Base-by-base conservation (phyloP, 2,329 filamentous ascomycete species). In the Ampelomyces quisqualis region DNA sequence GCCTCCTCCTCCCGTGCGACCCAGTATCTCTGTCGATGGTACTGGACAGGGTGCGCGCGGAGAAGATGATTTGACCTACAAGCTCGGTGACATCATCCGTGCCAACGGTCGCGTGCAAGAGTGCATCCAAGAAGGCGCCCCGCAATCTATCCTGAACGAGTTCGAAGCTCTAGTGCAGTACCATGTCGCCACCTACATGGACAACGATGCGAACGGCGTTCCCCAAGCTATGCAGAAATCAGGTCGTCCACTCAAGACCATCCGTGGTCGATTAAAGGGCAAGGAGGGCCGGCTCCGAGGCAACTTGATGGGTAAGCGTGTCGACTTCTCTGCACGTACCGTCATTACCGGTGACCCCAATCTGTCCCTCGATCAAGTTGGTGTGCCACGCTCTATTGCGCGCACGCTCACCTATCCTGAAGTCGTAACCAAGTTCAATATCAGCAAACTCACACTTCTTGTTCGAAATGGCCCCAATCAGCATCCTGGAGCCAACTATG, bases 261-360 rank as follows among this genome's bases (percentile, higher is more conserved):
- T 98, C 53, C 88, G 94, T 59, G 90, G 90, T 47, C 90, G 93
- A 72, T 78, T 99, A 68, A 99, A 99, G 82, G 94, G 94, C 50
- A 99, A 99, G 73, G 93, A 99, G 67, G 93, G 93, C 57, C 90
- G 93, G 77, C 82, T 99, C 17, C 86, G 93, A 74, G 93, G 94
- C 66, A 99, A 98, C 71, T 77, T 98, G 77, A 98, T 98, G 94
- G 93, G 93, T 51, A 99, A 98, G 51, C 64, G 64, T 64, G 93
- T 98, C 47, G 93, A 99, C 68, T 98, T 98, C 65, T 98, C 94
- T 0, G 94, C 94, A 24, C 93, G 93, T 84, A 99, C 94, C 21
- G 93, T 99, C 74, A 98, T 99, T 69, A 98, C 94, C 37, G 93
- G 93, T 74, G 93, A 98, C 65, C 93, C 93, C 45, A 98, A 97